Percentiles rank a stretch among this genome's conserved stretches.
phyloP scores from a whole-genome alignment of 805 yeast species.

The Metschnikowia drakensbergensis region DNA sequence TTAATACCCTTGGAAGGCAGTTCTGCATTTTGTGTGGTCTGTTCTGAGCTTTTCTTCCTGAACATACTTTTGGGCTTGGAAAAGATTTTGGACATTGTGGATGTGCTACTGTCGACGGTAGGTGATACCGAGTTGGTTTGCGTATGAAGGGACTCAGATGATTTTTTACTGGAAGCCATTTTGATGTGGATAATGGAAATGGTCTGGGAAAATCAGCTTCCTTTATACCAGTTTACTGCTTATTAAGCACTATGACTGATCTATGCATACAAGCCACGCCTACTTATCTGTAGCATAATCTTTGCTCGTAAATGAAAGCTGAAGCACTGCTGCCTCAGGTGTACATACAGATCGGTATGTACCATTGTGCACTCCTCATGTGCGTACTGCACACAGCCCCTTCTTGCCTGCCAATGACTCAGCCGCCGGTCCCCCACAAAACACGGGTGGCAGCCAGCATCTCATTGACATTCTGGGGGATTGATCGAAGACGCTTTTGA shows the following conservation, averaged over 20 bases:
- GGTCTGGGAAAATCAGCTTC: too few relatives aligned
- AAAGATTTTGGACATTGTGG: slow-evolving; percentile 2
- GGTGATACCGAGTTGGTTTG: slow-evolving; percentile 8
- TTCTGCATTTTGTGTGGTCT: not conserved
- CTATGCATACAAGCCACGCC: not conserved
- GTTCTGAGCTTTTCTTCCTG: not conserved
- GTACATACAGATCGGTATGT: not conserved
- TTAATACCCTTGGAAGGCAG: not conserved
- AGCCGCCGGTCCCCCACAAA: not conserved
- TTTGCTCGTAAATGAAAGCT: not conserved
- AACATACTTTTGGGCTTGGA: slow-evolving; percentile 1
- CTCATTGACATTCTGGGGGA: too few relatives aligned
- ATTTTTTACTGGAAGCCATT: slow-evolving; percentile 10
- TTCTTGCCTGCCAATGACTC: not conserved
- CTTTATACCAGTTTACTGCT: not conserved
- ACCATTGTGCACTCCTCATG: not conserved
- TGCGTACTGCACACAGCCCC: not conserved
- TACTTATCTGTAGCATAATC: not conserved
- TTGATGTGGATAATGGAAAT: not conserved
- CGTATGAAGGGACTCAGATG: slow-evolving; percentile 8
- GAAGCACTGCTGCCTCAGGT: not conserved
- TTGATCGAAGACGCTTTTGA: too few relatives aligned
- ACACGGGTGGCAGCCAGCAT: not conserved
- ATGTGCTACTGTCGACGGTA: slow-evolving; percentile 3
- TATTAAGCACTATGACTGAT: not conserved